Evolutionary conservation across 2,329 filamentous ascomycete species (phyloP).

Genomic region (Sporothrix brunneoviolacea): DNA sequence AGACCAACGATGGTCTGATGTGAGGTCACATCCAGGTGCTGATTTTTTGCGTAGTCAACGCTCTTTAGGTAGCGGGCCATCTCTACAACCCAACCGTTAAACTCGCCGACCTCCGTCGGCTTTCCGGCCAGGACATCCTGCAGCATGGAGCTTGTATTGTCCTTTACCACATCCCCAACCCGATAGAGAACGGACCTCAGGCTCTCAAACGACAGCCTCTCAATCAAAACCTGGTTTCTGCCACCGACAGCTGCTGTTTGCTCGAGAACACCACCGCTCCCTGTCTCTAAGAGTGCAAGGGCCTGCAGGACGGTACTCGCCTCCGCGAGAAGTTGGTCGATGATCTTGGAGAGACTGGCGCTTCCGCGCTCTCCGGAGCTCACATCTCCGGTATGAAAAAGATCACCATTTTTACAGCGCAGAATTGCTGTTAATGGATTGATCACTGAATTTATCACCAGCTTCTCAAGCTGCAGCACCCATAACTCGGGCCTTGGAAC

Average conservation of each 20-base stretch:
- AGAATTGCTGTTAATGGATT: conserved; percentile 81
- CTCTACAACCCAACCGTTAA: conserved; percentile 42
- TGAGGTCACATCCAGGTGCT: conserved; percentile 15
- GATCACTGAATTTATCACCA: conserved; percentile 72
- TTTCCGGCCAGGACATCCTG: conserved; percentile 49
- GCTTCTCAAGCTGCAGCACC: conserved; percentile 72
- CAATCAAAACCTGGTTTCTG: background rate
- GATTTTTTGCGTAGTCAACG: background rate
- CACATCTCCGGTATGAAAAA: conserved; percentile 50
- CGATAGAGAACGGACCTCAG: conserved; percentile 41
- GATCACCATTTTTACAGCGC: conserved; percentile 67
- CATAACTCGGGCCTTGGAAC: conserved; percentile 41
- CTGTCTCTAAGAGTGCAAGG: conserved; percentile 55
- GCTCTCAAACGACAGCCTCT: conserved; percentile 37
- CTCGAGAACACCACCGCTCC: conserved; percentile 32
- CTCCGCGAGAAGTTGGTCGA: conserved; percentile 67
- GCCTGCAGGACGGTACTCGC: conserved; percentile 64
- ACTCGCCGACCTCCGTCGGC: conserved; percentile 49
- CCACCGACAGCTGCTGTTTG: no score
- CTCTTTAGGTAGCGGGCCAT: conserved; percentile 21
- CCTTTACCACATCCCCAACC: conserved; percentile 40
- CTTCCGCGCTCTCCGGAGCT: conserved; percentile 34
- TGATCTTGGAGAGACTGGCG: conserved; percentile 35
- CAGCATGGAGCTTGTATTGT: conserved; percentile 57
- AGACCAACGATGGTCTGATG: conserved; percentile 21